Conservation (phyloP, 1,284 basidiomycete species). For the Phylloporus sp. region DNA sequence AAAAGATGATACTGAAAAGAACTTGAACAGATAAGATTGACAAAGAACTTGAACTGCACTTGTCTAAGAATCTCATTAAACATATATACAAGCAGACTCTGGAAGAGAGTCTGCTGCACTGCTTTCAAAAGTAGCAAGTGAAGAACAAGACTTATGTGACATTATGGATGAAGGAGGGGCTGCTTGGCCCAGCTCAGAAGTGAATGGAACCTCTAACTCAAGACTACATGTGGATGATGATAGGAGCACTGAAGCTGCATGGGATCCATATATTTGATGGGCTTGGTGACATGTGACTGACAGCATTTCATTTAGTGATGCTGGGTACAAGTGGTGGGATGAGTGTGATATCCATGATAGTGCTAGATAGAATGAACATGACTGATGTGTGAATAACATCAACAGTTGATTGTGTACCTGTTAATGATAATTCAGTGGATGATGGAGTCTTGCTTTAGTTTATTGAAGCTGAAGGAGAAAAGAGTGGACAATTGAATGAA, state of each 20-base stretch:
- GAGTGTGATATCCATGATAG: no score
- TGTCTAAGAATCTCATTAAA: neutral
- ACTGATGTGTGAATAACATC: no score
- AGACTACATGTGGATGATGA: neutral
- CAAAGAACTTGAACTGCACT: neutral
- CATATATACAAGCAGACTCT: neutral
- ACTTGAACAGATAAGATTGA: neutral
- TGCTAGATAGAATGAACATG: no score
- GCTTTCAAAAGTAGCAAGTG: no score
- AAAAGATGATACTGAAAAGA: neutral
- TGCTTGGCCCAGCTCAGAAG: no score
- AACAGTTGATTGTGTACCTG: neutral
- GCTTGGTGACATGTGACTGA: neutral
- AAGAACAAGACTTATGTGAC: no score
- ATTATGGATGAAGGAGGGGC: no score
- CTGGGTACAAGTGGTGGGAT: neutral
- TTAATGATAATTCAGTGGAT: neutral
- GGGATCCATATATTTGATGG: neutral
- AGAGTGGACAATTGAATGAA: neutral
- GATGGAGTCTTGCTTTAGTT: no score
- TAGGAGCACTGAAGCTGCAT: neutral
- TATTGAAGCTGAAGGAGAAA: neutral
- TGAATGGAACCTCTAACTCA: no score
- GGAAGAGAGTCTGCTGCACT: neutral
- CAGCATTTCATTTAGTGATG: neutral